These are phyloP conservation scores for Davidsoniella virescens DNA, from an alignment of 2,329 filamentous ascomycete genomes.

Conservation along the genomic window DNA sequence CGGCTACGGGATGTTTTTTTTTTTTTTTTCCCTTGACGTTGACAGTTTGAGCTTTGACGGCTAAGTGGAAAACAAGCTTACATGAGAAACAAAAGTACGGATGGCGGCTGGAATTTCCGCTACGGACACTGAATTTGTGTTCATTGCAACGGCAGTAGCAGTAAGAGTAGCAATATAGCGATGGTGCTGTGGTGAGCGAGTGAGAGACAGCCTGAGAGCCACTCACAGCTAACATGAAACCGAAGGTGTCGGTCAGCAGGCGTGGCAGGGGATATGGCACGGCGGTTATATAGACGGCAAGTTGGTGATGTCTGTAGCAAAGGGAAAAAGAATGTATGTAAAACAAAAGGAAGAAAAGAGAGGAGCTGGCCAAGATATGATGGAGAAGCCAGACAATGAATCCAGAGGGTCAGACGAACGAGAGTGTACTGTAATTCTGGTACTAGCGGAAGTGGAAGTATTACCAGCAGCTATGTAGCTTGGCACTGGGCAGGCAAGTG, in stretches of 20 bases:
- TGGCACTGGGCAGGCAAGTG: not conserved
- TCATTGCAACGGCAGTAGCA: slow-evolving; percentile 25
- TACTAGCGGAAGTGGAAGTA: not conserved
- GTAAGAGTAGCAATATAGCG: not conserved
- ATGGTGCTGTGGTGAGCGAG: too few relatives aligned
- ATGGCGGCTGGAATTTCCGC: slow-evolving; percentile 80
- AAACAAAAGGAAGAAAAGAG: not conserved
- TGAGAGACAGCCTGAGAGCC: too few relatives aligned
- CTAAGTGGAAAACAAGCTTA: slow-evolving; percentile 26
- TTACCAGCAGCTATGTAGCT: not conserved
- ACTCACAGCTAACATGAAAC: too few relatives aligned
- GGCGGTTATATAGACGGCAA: not conserved
- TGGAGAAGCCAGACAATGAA: not conserved
- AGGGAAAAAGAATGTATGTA: not conserved
- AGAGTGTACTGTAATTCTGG: not conserved
- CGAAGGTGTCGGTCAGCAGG: not conserved
- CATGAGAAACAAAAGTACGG: slow-evolving; percentile 73
- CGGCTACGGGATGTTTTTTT: too few relatives aligned
- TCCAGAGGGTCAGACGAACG: not conserved
- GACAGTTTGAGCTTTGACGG: too few relatives aligned
- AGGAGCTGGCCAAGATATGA: not conserved
- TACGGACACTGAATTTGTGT: slow-evolving; percentile 61
- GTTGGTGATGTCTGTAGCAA: not conserved
- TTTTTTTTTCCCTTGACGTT: too few relatives aligned
- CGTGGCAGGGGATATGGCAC: too few relatives aligned